Base-by-base conservation (phyloP, 768 basidiomycete genomes). In the Boletellus emodensis region DNA sequence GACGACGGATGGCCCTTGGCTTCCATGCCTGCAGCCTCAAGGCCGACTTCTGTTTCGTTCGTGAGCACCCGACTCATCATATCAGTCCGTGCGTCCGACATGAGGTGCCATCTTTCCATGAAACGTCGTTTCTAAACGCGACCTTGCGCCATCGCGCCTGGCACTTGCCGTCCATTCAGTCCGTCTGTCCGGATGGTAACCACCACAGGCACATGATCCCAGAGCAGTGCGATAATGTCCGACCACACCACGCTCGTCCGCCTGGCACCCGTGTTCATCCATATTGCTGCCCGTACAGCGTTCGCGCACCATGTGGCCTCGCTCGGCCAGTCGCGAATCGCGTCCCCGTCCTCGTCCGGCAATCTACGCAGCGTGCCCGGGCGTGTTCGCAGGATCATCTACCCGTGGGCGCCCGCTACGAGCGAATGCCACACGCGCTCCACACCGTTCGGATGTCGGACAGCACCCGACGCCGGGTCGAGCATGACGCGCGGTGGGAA, bases 151-250 rank as follows among this genome's bases (percentile, higher is more conserved):
- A 56, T 55, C 56, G 20, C 20, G 20, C 20, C 20, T 20, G 20
- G 20, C 20, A 56, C 51, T 67, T 56, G 51, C 62, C 56, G 63
- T 55, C 62, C 2, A 63, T 66, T 66, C 58, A 64, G 30, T 68
- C 32, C 32, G 51, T 53, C 40, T 53, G 56, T 54, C 51, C 49
- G 55, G 58, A 54, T 55, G 50, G 61, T 34, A 63, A 57, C 55
- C 47, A 59, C 52, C 47, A 59, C 52, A 60, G 61, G 59, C 58
- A 67, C 55, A 48, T 30, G 30, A 30, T 54, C 48, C 35, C 32
- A 52, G 42, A 50, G 60, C 56, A 45, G 52, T 62, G 62, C 48
- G 53, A 62, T 63, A 65, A 67, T 67, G 46, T 67, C 66, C 66
- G 68, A 63, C 55, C 54, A 44, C 47, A 32, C 54, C 61, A 61